These are phyloP conservation scores for Lachancea waltii DNA, from an alignment of 805 yeast genomes.

Conservation along the genomic window DNA sequence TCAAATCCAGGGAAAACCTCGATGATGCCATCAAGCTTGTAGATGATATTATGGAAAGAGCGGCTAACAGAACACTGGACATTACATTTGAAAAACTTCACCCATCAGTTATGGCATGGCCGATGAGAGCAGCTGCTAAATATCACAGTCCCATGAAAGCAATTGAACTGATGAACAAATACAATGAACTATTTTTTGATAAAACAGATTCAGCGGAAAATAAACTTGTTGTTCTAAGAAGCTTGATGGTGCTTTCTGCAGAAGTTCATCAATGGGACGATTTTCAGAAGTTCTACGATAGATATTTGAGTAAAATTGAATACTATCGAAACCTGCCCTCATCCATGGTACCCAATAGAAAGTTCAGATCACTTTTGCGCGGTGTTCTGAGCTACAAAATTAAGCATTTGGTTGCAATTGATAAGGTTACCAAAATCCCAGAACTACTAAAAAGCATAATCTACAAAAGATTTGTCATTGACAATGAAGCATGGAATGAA, in stretches of 20 bases:
- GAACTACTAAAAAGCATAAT: constrained; percentile 17
- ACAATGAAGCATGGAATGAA: constrained; percentile 31
- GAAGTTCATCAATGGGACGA: constrained; percentile 32
- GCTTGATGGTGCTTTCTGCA: constrained; percentile 28
- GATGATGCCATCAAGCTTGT: constrained; percentile 27
- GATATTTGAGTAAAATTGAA: constrained; percentile 16
- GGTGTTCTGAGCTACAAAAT: constrained; percentile 25
- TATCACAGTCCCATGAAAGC: constrained; percentile 31
- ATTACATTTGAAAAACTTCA: constrained; percentile 23
- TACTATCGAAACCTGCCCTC: constrained; percentile 18
- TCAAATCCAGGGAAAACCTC: constrained; percentile 25
- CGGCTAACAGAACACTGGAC: constrained; percentile 18
- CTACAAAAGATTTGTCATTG: constrained; percentile 25
- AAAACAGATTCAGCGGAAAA: constrained; percentile 22
- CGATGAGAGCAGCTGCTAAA: constrained; percentile 29
- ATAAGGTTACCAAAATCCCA: constrained; percentile 18
- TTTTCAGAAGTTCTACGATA: constrained; percentile 20
- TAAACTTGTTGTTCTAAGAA: constrained; percentile 28
- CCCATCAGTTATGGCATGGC: constrained; percentile 34
- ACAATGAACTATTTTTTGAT: constrained; percentile 24
- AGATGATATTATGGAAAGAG: constrained; percentile 28
- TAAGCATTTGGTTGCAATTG: constrained; percentile 15
- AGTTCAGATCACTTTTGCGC: constrained; percentile 14
- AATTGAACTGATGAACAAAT: constrained; percentile 29
- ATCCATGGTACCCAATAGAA: constrained; percentile 18